Base-by-base conservation (phyloP, 768 basidiomycete genomes). In the Lactifluus hygrophoroides region DNA sequence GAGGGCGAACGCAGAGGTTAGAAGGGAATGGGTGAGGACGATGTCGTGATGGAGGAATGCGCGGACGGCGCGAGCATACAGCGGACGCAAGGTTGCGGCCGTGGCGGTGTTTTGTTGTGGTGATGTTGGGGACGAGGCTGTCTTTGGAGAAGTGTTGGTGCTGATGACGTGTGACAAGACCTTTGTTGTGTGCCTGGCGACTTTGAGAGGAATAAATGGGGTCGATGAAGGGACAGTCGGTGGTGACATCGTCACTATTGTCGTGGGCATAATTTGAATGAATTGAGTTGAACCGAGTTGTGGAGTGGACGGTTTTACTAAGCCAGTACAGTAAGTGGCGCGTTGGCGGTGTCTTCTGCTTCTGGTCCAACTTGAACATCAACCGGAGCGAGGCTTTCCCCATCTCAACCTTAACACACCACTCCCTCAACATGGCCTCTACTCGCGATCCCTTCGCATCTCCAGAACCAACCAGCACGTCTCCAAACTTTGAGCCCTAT, bases 31-130 rank as follows among this genome's bases (percentile, higher is more conserved):
- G 0, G 89, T 85, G 42, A 86, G 76, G n/a, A 74, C 66, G 45
- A 86, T 73, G 66, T 91, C 84, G 57, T 84, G 84, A 57, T 83
- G 83, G 38, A 92, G 78, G 67, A 93, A 92, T 1, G 89, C 87
- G 45, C 82, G 79, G 43, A 86, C 83, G 25, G 90, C 90, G 54
- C 86, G 84, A 66, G 80, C 77, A 72, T 92, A 90, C 49, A 92
- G 75, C 10, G 85, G 80, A 40, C 85, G 80, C 32, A 92, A 72
- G 4, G 84, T 82, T 5, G 79, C 75, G 7, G 72, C 70, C 0
- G 77, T 70, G 8, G 72, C 70, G 0, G 77, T 70, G 11, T 75
- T 66, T 35, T 62, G 57, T 14, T 59, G 56, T 19, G 55, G 38
- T 1, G 57, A 44, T 37, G 64, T 56, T 3, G n/a, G 19, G 40